A percentile compares a stretch with the other conserved stretches of the same genome.
Evolutionary conservation across 225 moss, liverwort and hornwort genomes (phyloP).

Genomic region (Physcomitrium patens): DNA sequence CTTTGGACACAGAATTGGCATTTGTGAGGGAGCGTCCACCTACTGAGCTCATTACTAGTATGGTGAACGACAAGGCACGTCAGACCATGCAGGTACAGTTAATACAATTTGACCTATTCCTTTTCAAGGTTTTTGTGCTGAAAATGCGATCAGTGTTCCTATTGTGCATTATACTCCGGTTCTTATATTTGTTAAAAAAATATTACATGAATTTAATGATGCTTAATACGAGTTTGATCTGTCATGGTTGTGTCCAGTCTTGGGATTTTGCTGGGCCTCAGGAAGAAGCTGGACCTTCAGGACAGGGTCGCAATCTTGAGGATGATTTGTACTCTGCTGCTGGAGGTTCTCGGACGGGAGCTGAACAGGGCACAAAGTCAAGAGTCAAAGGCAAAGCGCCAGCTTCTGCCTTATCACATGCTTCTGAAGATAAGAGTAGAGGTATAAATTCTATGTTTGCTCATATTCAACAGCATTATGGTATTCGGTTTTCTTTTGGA

Average conservation of each 20-base stretch:
- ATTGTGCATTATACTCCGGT: not conserved
- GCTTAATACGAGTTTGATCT: slow-evolving; percentile 20
- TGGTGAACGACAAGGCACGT: slow-evolving; percentile 94
- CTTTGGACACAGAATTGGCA: slow-evolving; percentile 79
- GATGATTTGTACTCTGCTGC: slow-evolving; percentile 56
- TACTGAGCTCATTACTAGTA: slow-evolving; percentile 68
- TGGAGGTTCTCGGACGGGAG: slow-evolving; percentile 52
- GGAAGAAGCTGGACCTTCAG: slow-evolving; percentile 85
- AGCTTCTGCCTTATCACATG: slow-evolving; percentile 25
- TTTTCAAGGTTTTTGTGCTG: not conserved
- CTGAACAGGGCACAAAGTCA: slow-evolving; percentile 50
- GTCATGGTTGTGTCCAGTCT: slow-evolving; percentile 42
- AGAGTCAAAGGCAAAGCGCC: slow-evolving; percentile 79
- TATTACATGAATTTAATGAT: not conserved
- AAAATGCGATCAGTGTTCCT: not conserved
- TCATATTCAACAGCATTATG: not conserved
- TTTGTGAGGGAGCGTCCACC: slow-evolving; percentile 77
- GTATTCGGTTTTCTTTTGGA: slow-evolving; percentile 10
- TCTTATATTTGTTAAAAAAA: not conserved
- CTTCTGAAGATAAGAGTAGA: slow-evolving; percentile 58
- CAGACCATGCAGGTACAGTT: slow-evolving; percentile 75
- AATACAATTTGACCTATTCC: not conserved
- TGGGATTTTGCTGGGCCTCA: slow-evolving; percentile 58
- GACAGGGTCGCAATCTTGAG: slow-evolving; percentile 65
- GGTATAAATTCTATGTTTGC: not conserved